phyloP scores from a whole-genome alignment of 192 early-diverging fungal genomes.

The Coemansia interrupta region DNA sequence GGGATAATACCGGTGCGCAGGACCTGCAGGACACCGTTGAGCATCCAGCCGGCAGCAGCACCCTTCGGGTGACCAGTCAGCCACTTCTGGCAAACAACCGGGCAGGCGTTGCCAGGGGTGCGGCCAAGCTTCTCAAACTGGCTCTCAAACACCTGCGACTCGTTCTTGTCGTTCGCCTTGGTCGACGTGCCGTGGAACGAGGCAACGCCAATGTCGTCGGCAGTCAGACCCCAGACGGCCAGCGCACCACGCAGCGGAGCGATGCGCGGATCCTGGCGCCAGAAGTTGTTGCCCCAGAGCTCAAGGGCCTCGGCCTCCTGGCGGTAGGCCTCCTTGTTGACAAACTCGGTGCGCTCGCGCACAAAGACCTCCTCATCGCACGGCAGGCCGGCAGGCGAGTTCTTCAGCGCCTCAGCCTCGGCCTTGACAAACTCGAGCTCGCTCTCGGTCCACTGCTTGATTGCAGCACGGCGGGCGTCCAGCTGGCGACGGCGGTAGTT shows the following conservation, averaged over 20 bases:
- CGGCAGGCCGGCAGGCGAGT: conserved; percentile 21
- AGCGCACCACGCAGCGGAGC: conserved; percentile 84
- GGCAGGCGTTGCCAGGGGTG: conserved; percentile 75
- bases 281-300: conserved; percentile 81
- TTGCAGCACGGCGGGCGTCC: conserved; percentile 23
- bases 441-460: conserved; percentile 31
- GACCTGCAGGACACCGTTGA: conserved; percentile 83
- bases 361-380: conserved; percentile 52
- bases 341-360: conserved; percentile 36
- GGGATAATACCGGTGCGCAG: conserved; percentile 83
- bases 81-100: conserved; percentile 87
- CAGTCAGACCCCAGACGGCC: conserved; percentile 76
- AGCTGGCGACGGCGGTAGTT: conserved; percentile 77
- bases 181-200: conserved; percentile 97
- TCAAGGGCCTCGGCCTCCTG: conserved; percentile 77
- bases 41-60: conserved; percentile 90
- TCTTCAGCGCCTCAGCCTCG: conserved; percentile 31
- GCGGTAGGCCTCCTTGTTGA: conserved; percentile 65
- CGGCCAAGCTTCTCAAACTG: conserved; percentile 86
- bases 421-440: conserved; percentile 26
- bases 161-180: conserved; percentile 93
- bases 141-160: conserved; percentile 80
- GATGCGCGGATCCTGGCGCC: conserved; percentile 67
- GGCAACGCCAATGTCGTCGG: conserved; percentile 84
- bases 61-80: conserved; percentile 90